Percentiles rank a stretch among this genome's conserved stretches.
These are phyloP conservation scores for Smallanthus sonchifolius DNA, from an alignment of 129 eudicot genomes.

Conservation along the genomic window DNA sequence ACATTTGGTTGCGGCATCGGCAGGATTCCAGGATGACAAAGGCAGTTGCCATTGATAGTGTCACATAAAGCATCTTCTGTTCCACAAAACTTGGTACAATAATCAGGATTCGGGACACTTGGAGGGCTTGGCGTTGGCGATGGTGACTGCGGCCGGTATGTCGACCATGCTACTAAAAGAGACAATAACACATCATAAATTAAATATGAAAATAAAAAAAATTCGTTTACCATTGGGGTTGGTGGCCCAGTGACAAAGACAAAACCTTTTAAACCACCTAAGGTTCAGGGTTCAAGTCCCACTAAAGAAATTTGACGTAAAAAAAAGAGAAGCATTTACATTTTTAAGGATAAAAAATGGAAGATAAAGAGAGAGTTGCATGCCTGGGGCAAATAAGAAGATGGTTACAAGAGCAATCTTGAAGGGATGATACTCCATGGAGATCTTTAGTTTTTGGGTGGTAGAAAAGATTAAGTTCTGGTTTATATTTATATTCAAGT, in stretches of 20 bases:
- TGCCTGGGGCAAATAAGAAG: constrained; percentile 10
- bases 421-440: not conserved
- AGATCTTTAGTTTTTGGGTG: not conserved
- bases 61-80: constrained; percentile 21
- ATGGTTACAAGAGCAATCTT: not conserved
- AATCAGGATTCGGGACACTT: not conserved
- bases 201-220: not conserved
- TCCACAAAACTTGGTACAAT: not conserved
- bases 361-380: not conserved
- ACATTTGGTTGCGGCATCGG: not conserved
- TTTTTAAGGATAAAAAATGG: not conserved
- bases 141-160: not conserved
- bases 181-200: not conserved
- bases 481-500: not conserved
- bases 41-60: not conserved
- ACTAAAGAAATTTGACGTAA: too few relatives aligned
- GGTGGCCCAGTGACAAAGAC: too few relatives aligned
- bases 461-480: not conserved
- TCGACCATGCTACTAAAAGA: constrained; percentile 11
- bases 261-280: too few relatives aligned
- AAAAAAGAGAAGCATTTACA: too few relatives aligned
- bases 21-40: constrained; percentile 10
- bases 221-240: too few relatives aligned
- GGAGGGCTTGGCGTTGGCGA: not conserved
- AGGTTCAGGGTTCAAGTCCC: too few relatives aligned